Base-by-base conservation (phyloP, 208 protist genomes). In the Acanthamoeba rhysodes region DNA sequence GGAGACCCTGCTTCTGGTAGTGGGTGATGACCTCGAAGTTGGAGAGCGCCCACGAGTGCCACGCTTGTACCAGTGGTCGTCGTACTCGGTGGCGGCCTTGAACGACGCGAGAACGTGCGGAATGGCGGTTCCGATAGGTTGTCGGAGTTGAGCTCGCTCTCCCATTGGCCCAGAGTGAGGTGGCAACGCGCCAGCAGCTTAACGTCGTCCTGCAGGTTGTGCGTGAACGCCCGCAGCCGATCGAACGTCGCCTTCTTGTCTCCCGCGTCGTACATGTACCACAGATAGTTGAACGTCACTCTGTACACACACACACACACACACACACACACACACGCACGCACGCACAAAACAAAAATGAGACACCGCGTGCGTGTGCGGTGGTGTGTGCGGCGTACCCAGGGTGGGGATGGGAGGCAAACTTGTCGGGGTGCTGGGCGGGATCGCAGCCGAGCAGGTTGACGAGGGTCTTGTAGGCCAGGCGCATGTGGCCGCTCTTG, bases 41-140 rank as follows among this genome's bases (percentile, higher is more conserved):
- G 76, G 99, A 97, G 22, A 99, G 96, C 22, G 99, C 99, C 98
- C 98, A 99, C 22, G 98, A 98, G 97, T 99, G 99, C 99, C 99
- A 99, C 93, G 99, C 48, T 99, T 98, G 95, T 99, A 99, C 97
- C 99, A 99, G 41, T 98, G 24, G 27, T 90, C 80, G 48, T 95
- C 80, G 66, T 90, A 95, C 57, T 95, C 53, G 41, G 93, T 95
- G 50, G 93, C 93, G 34, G 78, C 76, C 62, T 95, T 95, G 78
- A 90, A 95, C 37, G 70, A 84, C 8, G 50, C 57, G 85, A 95
- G 62, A 20, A 90, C 70, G 57, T 95, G 57, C 53, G 93, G 93
- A 32, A 95, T 95, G 10, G 93, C 76, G 27, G 48, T 74, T 95
- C 45, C 10, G 45, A 82, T 32, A 82, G 27, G 45, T 92, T 84